A percentile compares a stretch with the other conserved stretches of the same genome.
These are phyloP conservation scores for Coniochaeta pulveracea DNA, from an alignment of 2,329 filamentous ascomycete genomes.

Conservation along the genomic window DNA sequence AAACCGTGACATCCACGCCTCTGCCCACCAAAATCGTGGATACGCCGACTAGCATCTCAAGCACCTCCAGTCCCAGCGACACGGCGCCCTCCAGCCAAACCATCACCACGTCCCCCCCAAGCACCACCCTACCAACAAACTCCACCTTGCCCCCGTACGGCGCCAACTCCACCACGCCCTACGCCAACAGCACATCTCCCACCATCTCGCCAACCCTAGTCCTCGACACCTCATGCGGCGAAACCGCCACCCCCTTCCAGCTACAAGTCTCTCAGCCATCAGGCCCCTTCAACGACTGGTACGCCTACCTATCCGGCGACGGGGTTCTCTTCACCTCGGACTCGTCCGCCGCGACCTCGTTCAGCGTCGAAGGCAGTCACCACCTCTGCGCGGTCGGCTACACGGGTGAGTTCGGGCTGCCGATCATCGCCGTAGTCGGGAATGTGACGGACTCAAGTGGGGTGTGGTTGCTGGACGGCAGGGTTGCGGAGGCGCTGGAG, in stretches of 20 bases:
- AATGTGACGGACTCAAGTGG: conserved; percentile 12
- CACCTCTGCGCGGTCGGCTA: conserved; percentile 16
- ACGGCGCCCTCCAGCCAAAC: neutral
- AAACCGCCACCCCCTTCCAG: conserved; percentile 14
- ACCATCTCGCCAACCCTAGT: conserved; percentile 9
- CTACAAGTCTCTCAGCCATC: conserved; percentile 16
- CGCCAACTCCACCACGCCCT: conserved; percentile 3
- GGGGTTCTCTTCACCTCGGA: conserved; percentile 15
- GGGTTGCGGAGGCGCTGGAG: conserved; percentile 11
- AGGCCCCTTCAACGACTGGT: conserved; percentile 19
- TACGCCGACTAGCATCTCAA: neutral
- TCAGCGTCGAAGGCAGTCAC: conserved; percentile 15
- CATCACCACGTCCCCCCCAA: conserved; percentile 1
- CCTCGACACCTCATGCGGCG: conserved; percentile 13
- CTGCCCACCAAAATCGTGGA: neutral
- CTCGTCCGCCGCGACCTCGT: conserved; percentile 10
- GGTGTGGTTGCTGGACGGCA: conserved; percentile 16
- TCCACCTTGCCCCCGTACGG: conserved; percentile 3
- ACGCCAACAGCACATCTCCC: conserved; percentile 6
- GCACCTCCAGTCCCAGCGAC: neutral
- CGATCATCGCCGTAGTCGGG: conserved; percentile 16
- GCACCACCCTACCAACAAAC: conserved; percentile 1
- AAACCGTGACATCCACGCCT: conserved; percentile 2
- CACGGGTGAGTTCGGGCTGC: conserved; percentile 9
- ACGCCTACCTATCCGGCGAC: conserved; percentile 15